These are phyloP conservation scores for Singerocomus inundabilis DNA, from an alignment of 1,284 basidiomycete species.

Conservation along the genomic window DNA sequence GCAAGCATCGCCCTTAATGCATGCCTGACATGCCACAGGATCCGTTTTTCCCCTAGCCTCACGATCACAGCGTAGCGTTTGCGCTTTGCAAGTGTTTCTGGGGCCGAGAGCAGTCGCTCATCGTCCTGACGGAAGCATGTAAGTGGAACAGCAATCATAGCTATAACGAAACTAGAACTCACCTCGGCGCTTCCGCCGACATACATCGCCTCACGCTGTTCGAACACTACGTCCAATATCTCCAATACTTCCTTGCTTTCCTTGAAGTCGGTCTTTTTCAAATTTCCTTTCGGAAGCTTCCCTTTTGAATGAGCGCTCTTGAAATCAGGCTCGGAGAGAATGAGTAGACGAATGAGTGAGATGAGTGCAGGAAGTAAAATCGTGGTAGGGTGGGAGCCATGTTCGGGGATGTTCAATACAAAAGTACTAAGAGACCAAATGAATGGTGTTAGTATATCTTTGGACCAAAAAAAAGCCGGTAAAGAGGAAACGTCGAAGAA, in stretches of 20 bases:
- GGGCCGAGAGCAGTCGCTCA: conserved; percentile 39
- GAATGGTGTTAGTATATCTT: conserved; percentile 3
- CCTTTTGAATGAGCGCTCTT: conserved; percentile 61
- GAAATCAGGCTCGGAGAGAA: conserved; percentile 63
- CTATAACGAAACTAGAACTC: not conserved
- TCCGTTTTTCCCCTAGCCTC: conserved; percentile 77
- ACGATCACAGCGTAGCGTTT: conserved; percentile 69
- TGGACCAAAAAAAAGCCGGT: no score
- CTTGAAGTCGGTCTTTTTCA: conserved; percentile 12
- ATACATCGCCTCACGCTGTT: conserved; percentile 54
- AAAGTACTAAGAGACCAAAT: conserved; percentile 15
- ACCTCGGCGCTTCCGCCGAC: conserved; percentile 25
- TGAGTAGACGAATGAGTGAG: conserved; percentile 71
- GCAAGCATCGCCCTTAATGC: conserved; percentile 19
- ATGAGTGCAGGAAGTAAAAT: conserved; percentile 60
- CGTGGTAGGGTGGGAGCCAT: conserved; percentile 37
- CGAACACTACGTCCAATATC: conserved; percentile 50
- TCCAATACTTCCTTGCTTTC: conserved; percentile 49
- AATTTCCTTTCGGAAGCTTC: conserved; percentile 76
- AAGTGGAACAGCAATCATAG: not conserved
- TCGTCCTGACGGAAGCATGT: conserved; percentile 46
- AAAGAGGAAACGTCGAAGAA: not conserved
- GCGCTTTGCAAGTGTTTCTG: conserved; percentile 41
- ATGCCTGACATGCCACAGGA: conserved; percentile 47
- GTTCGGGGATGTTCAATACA: conserved; percentile 13